These are phyloP conservation scores for Micromonas pusilla DNA, from an alignment of 139 green algal genomes.

Conservation along the genomic window DNA sequence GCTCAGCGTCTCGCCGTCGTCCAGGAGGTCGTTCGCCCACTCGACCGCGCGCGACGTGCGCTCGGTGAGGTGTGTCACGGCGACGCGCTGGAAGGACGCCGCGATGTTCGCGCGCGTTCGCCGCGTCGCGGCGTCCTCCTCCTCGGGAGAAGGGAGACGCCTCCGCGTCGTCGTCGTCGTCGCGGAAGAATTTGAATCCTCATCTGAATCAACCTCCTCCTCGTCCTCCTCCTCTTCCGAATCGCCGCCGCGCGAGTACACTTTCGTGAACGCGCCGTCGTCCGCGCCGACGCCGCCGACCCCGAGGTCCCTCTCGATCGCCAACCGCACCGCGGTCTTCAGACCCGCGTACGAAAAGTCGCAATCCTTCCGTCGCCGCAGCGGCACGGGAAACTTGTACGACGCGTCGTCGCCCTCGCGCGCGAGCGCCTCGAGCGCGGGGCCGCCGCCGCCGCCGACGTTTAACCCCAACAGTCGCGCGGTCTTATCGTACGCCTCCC, in stretches of 20 bases:
- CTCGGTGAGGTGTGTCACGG: slow-evolving; percentile 77
- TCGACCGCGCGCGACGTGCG: slow-evolving; percentile 42
- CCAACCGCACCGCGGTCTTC: slow-evolving; percentile 70
- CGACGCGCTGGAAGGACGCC: slow-evolving; percentile 82
- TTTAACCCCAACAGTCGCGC: slow-evolving; percentile 83
- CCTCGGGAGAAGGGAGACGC: neutral
- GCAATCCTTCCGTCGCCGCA: slow-evolving; percentile 60
- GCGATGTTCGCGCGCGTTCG: slow-evolving; percentile 73
- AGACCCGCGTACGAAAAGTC: slow-evolving; percentile 95
- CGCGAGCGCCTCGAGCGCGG: slow-evolving; percentile 37
- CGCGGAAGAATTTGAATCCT: slow-evolving; percentile 4
- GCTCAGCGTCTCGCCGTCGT: slow-evolving; percentile 16
- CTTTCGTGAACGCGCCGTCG: neutral
- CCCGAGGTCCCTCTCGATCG: slow-evolving; percentile 29
- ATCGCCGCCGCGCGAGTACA: neutral
- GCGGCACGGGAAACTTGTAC: slow-evolving; percentile 65
- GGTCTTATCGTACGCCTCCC: slow-evolving; percentile 93
- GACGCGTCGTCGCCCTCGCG: slow-evolving; percentile 17
- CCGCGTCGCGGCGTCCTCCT: neutral
- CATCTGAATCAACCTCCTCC: slow-evolving; percentile 16
- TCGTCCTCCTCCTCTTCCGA: neutral
- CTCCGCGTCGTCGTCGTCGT: neutral
- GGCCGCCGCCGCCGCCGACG: slow-evolving; percentile 40
- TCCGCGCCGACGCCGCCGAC: neutral
- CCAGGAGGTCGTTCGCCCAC: slow-evolving; percentile 20